phyloP scores from a whole-genome alignment of 352 stramenopile genomes.

The Phytophthora pini region DNA sequence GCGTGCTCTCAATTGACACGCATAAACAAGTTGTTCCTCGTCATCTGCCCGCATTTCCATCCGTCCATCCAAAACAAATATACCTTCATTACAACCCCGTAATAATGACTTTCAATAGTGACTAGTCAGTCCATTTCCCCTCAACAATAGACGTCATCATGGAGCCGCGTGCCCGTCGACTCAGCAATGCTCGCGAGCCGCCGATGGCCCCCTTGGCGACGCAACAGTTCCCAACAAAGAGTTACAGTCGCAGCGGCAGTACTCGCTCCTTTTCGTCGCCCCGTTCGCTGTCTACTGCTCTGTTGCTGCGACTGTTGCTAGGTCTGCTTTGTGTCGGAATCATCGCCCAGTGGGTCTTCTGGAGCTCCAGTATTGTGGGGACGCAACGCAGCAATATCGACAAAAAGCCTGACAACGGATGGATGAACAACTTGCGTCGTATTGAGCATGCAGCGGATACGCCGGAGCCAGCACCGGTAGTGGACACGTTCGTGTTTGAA shows the following conservation, averaged over 20 bases:
- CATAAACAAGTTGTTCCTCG: slow-evolving; percentile 52
- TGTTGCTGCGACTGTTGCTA: slow-evolving; percentile 53
- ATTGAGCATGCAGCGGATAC: slow-evolving; percentile 32
- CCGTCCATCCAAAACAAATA: background rate
- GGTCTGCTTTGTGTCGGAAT: slow-evolving; percentile 49
- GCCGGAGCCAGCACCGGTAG: slow-evolving; percentile 1
- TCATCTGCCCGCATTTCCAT: slow-evolving; percentile 42
- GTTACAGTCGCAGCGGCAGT: slow-evolving; percentile 19
- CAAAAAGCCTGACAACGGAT: slow-evolving; percentile 33
- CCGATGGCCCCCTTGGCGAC: slow-evolving; percentile 13
- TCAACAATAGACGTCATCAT: slow-evolving; percentile 21
- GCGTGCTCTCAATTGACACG: slow-evolving; percentile 58
- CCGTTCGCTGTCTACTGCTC: slow-evolving; percentile 32
- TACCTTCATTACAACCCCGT: background rate
- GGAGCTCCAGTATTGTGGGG: slow-evolving; percentile 34
- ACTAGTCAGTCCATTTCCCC: background rate
- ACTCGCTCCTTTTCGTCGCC: background rate
- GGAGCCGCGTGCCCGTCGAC: slow-evolving; percentile 52
- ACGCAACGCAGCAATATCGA: slow-evolving; percentile 2
- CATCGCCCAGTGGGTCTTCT: slow-evolving; percentile 55
- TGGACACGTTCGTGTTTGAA: slow-evolving; percentile 27
- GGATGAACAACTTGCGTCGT: slow-evolving; percentile 47
- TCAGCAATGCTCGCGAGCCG: slow-evolving; percentile 38
- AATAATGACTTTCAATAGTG: slow-evolving; percentile 3
- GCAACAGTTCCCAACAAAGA: slow-evolving; percentile 16